Base-by-base conservation (phyloP, 2,329 filamentous ascomycete species). In the Epichloe gansuensis region DNA sequence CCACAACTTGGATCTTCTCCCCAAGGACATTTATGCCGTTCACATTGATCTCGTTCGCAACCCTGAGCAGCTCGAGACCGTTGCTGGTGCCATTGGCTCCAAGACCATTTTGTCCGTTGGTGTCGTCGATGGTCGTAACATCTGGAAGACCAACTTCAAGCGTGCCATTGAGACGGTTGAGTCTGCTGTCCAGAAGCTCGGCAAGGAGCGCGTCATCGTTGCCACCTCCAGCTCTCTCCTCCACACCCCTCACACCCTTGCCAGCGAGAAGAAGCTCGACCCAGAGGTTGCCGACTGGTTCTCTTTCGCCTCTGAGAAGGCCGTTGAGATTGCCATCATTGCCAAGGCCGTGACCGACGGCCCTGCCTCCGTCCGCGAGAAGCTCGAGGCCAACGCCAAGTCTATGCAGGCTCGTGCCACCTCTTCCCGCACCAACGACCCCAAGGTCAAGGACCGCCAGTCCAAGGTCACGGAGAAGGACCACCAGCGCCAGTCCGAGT, bases 121-220 rank as follows among this genome's bases (percentile, higher is more conserved):
- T 88, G 87, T 98, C 63, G 93, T 98, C 61, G 91, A 98, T 65
- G 93, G 93, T 66, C 90, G 93, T 67, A 98, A 98, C 82, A 97
- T 98, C 80, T 98, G 93, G 93, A 98, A 98, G 88, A 96, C 90
- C 75, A 95, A 97, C 85, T 86, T 96, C 77, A 87, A 95, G 82
- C 83, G 82, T 65, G 90, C 93, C 67, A 94, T 98, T 60, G 91
- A 93, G 78, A 82, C 77, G 59, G 86, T 93, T 57, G 89, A 97
- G 82, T 77, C 82, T 55, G 93, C 91, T 59, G 77, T 97, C 65
- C 88, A 96, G 78, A 81, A 95, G 78, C 83, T 98, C 58, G 91
- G 93, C 76, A 91, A 95, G 81, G 91, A 97, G 62, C 88, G 93
- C 68, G 91, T 98, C 71, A 88, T 98, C 62, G 89, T 95, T 62